A percentile compares a stretch with the other conserved stretches of the same genome.
These are phyloP conservation scores for Apophysomyces trapeziformis DNA, from an alignment of 371 early-diverging fungal genomes.

Conservation along the genomic window DNA sequence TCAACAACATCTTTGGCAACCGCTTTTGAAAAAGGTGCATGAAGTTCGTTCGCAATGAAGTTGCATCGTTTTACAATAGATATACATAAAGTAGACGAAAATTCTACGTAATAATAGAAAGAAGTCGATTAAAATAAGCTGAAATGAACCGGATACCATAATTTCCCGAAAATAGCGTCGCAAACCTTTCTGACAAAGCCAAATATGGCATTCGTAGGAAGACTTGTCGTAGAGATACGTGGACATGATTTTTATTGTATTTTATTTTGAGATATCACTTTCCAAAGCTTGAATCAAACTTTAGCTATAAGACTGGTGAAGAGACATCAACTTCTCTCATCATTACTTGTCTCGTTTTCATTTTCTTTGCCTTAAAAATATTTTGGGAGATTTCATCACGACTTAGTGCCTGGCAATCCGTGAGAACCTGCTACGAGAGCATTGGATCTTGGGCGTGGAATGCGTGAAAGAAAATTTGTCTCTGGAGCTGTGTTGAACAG, in stretches of 20 bases:
- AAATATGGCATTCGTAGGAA: no score
- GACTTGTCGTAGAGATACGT: no score
- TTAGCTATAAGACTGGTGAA: no score
- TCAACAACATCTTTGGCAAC: constrained; percentile 39
- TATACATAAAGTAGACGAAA: no score
- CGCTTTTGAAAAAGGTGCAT: constrained; percentile 12
- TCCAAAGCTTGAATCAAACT: no score
- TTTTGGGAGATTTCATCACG: not conserved
- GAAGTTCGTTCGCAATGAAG: constrained; percentile 1
- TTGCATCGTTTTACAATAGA: not conserved
- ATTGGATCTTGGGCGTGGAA: constrained; percentile 8
- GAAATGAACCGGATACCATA: no score
- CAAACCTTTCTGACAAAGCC: no score
- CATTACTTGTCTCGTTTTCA: not conserved
- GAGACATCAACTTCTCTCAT: not conserved
- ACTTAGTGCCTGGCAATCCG: constrained; percentile 12
- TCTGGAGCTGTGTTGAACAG: constrained; percentile 45
- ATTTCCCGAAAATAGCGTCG: no score
- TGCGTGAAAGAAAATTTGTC: constrained; percentile 13
- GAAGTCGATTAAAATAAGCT: no score
- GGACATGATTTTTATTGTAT: no score
- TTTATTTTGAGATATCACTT: no score
- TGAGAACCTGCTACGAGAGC: not conserved
- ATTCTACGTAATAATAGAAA: no score
- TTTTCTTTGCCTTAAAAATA: not conserved